phyloP scores from a whole-genome alignment of 768 basidiomycete genomes.

The Mycena vulgaris region DNA sequence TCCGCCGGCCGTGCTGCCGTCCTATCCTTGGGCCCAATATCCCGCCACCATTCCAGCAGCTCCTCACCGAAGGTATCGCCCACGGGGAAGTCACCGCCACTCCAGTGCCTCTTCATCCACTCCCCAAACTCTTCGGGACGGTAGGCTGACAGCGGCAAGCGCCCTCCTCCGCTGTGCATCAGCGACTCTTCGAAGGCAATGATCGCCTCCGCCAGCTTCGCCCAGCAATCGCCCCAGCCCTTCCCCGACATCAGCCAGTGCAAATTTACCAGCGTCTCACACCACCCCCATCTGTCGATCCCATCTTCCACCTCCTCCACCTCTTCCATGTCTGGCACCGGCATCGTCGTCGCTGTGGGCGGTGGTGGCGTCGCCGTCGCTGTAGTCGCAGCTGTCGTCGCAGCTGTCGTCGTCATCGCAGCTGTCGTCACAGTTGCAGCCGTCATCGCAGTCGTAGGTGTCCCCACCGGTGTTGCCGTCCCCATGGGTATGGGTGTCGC shows the following conservation, averaged over 20 bases:
- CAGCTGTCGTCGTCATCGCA: no score
- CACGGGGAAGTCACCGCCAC: not conserved
- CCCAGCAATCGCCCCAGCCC: slow-evolving; percentile 4
- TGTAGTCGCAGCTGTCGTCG: no score
- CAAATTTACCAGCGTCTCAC: not conserved
- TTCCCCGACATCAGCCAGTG: not conserved
- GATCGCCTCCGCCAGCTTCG: not conserved
- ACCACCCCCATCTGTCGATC: not conserved
- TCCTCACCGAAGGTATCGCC: not conserved
- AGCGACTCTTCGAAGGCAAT: not conserved
- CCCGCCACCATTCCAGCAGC: slow-evolving; percentile 17
- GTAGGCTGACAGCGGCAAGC: not conserved
- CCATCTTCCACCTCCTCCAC: not conserved
- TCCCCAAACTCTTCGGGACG: not conserved
- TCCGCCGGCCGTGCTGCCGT: not conserved
- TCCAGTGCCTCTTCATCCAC: slow-evolving; percentile 26
- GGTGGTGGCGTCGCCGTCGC: not conserved
- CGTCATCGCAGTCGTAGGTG: no score
- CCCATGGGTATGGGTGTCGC: no score
- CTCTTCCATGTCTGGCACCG: no score
- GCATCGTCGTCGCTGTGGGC: not conserved
- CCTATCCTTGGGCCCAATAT: not conserved
- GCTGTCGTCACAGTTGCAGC: no score
- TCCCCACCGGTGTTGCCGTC: no score
- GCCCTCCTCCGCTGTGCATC: not conserved